Evolutionary conservation across 345 rosid genomes (phyloP), one percentile per base, ranked within the genome.

Genomic region (Alliaria petiolata): DNA sequence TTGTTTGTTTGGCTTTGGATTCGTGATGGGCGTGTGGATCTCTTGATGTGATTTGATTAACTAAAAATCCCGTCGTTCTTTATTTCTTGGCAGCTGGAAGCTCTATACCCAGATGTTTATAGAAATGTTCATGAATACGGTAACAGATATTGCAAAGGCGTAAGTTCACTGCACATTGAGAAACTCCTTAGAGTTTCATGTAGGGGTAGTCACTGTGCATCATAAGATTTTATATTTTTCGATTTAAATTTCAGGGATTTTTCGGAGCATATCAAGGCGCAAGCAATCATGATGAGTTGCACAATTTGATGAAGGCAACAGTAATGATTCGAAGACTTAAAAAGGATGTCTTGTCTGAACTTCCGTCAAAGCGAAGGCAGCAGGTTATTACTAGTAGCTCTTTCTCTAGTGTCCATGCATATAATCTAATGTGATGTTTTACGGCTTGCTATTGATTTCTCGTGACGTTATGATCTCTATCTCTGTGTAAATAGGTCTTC

Each of bases 221-320:
- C 68, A 40, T 38, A 35, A 17, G 28, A 38, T 16, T 9, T 8
- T 30, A 40, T 42, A 46, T 33, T 40, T 70, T 56, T 6, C 8
- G 12, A 13, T 70, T 49, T 56, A 38, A 70, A 78, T 40, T 9
- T 20, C 82, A 93, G 98, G 97, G 97, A 34, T 8, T 81, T 54
- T 93, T 91, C 67, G 98, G 98, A 74, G 20, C 69, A 51, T 93
- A 89, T 82, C 97, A 93, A 84, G 98, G 97, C 54, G 84, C 98
- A 57, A 89, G 90, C 80, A 91, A 93, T 85, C 98, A 93, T 78
- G 98, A 93, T 39, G 98, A 93, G 80, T 82, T 93, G 84, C 98
- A 93, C 82, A 87, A 83, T 85, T 77, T 91, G 86, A 90, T 93
- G 85, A 93, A 89, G 87, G 92, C 97, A 76, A 93, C 98, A 14